Conservation (phyloP, 352 stramenopile species). For the Phytophthora sp. region DNA sequence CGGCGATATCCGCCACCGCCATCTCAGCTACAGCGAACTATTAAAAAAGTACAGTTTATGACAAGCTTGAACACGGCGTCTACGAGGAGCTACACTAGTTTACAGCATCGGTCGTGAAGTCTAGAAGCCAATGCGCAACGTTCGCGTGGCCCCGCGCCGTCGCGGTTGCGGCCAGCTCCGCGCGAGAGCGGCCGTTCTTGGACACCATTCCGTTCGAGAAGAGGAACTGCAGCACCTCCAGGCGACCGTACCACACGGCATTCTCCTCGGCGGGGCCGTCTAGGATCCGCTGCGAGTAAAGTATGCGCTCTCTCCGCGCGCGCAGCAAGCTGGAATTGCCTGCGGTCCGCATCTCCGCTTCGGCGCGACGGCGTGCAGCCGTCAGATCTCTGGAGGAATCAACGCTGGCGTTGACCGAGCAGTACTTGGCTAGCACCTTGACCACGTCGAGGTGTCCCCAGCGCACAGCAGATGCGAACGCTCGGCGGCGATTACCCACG, state of each 20-base stretch:
- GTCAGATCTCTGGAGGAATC: constrained; percentile 10
- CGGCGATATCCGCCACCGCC: not conserved
- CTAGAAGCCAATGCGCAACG: constrained; percentile 29
- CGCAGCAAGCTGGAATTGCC: constrained; percentile 9
- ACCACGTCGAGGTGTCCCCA: constrained; percentile 38
- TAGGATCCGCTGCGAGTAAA: constrained; percentile 24
- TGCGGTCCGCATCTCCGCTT: constrained; percentile 12
- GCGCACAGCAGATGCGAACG: constrained; percentile 35
- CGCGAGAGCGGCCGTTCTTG: constrained; percentile 27
- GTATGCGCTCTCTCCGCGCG: constrained; percentile 20
- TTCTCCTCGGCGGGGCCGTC: constrained; percentile 36
- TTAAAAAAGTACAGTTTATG: not conserved
- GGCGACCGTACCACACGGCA: constrained; percentile 33
- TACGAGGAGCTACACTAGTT: not conserved
- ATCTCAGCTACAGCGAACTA: not conserved
- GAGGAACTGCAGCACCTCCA: constrained; percentile 38
- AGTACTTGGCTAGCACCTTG: constrained; percentile 32
- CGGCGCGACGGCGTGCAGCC: constrained; percentile 1
- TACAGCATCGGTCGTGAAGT: constrained; percentile 20
- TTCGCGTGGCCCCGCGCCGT: constrained; percentile 16
- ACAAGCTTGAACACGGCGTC: too few relatives aligned
- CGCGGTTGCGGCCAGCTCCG: constrained; percentile 24
- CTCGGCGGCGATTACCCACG: constrained; percentile 25
- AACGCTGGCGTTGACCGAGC: constrained; percentile 12
- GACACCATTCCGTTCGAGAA: constrained; percentile 32